Base-by-base conservation (phyloP, 495 filamentous ascomycete species). In the Penicillium flavigenum region DNA sequence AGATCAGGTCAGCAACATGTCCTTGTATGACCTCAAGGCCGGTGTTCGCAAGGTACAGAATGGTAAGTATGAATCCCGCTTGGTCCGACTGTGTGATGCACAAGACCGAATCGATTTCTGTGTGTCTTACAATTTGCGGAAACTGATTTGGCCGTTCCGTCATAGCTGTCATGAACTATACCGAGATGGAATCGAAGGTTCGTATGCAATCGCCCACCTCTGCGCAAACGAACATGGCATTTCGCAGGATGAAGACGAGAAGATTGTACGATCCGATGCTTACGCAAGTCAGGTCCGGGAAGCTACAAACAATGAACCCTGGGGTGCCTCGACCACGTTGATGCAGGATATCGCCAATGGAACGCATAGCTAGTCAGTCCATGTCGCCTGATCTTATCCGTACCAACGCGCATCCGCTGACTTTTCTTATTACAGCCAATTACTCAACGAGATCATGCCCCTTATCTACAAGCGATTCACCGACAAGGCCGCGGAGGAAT, bases 381-480 rank as follows among this genome's bases (percentile, higher is more conserved):
- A 41, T 29, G 27, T 32, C 27, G 48, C 41, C 27, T 42, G 22
- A 22, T 36, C 44, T 56, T n/a, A 42, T 7, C 44, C 56, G 52
- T 51, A 42, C 27, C 43, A 58, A 66, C 47, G 54, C 47, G 24
- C 39, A 34, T 32, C 19, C 60, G 47, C 60, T 63, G 48, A 65
- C 22, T 59, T 20, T 59, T 59, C 64, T 54, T 17, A 5, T 41
- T 44, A 41, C 64, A 98, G 94, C 68, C 91, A 96, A 85, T 81
- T 92, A 41, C 88, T 99, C 34, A 98, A 96, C 70, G 94, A 99
- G 73, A 98, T 99, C 69, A 99, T 99, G 94, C 94, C 94, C 46
- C 90, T 99, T 90, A 96, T 99, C 63, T 99, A 99, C 79, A 95
- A 95, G 68, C 88, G 94, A 47, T 99, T 99, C 67, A 99, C 94